Base-by-base conservation (phyloP, 768 basidiomycete species). In the Agrocybe praecox region DNA sequence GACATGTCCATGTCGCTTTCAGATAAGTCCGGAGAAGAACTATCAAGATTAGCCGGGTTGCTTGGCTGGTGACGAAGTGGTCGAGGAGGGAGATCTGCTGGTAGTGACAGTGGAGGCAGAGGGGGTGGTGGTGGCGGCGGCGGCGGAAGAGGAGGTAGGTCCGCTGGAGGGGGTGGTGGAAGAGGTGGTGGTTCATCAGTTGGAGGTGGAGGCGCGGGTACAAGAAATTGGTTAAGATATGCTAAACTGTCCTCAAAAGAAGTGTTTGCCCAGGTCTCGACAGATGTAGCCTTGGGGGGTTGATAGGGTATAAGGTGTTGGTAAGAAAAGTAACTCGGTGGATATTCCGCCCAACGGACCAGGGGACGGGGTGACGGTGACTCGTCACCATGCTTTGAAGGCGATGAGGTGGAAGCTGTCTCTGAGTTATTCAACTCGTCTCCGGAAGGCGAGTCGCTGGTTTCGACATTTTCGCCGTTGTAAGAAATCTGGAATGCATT, bases 331-430 rank as follows among this genome's bases (percentile, higher is more conserved):
- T 84, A 78, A 10, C 78, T 78, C 34, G 74, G 67, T 3, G 88
- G 85, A 62, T 87, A 91, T 33, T 57, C 66, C 11, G 86, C 89
- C 89, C 90, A 90, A n/a, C 46, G 52, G 36, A 49, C 33, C 15
- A 55, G 29, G 18, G 50, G 15, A 5, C 56, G 44, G 32, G 42
- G 18, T 21, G 46, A 8, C 26, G 15, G 36, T 18, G 49, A 43
- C 10, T 56, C 19, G 22, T 46, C 42, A 23, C 45, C 52, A 29
- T 2, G 19, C n/a, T 17, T 19, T n/a, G n/a, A 15, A 10, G 46
- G 23, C 8, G 4, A 29, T 22, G 42, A 52, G 14, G 23, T n/a
- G 42, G 33, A 47, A 19, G 32, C n/a, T 9, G 46, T 29, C 10
- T 5, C 9, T 11, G 56, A 32, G 10, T 36, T 36, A 49, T 34